A percentile compares a stretch with the other conserved stretches of the same genome.
Conservation (phyloP, 768 basidiomycete species). For the Hericium coralloides region DNA sequence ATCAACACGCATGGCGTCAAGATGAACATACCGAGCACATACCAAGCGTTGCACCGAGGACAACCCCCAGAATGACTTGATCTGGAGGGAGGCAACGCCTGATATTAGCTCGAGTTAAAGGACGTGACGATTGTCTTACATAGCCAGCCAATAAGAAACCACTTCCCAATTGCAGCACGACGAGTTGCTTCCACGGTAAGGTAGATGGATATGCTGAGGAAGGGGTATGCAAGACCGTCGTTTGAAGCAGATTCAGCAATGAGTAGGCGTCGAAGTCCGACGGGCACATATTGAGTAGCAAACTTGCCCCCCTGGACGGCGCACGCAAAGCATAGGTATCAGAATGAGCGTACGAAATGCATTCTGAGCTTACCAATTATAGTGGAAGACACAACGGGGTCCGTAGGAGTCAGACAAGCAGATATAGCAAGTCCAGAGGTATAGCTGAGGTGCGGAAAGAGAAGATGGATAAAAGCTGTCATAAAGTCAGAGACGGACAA, state of each 20-base stretch:
- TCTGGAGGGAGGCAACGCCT: constrained; percentile 33
- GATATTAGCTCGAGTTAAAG: background rate
- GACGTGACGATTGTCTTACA: constrained; percentile 34
- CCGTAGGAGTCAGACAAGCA: constrained; percentile 88
- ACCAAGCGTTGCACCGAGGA: constrained; percentile 54
- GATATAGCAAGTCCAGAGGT: constrained; percentile 79
- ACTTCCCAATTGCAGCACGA: constrained; percentile 62
- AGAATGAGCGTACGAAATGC: background rate
- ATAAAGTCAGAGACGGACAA: background rate
- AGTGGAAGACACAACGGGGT: constrained; percentile 85
- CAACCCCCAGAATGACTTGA: constrained; percentile 74
- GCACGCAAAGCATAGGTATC: background rate
- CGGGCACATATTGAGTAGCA: constrained; percentile 59
- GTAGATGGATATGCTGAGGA: constrained; percentile 80
- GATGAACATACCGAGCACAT: background rate
- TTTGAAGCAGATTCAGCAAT: constrained; percentile 91
- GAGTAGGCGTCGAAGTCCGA: constrained; percentile 70
- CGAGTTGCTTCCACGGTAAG: constrained; percentile 62
- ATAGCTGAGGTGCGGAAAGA: constrained; percentile 67
- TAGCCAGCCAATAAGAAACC: constrained; percentile 81
- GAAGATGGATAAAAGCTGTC: constrained; percentile 50
- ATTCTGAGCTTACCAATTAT: constrained; percentile 47
- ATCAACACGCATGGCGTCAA: background rate
- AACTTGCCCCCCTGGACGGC: constrained; percentile 47
- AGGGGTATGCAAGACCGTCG: constrained; percentile 93